Evolutionary conservation across 345 rosid species (phyloP).

Genomic region (Rhizophora mangle): DNA sequence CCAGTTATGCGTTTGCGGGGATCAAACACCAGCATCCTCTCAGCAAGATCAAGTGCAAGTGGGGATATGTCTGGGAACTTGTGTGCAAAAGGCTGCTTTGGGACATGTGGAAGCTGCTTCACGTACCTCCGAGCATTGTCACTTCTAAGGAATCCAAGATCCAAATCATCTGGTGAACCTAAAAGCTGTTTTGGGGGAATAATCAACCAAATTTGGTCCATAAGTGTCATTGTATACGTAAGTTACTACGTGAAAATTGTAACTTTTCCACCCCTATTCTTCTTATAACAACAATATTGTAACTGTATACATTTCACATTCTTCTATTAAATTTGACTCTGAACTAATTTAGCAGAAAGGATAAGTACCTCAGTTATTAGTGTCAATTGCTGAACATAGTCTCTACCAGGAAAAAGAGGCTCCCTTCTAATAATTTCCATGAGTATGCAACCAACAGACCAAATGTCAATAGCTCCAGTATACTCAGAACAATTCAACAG

Average conservation of each 20-base stretch:
- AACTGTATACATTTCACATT: not conserved
- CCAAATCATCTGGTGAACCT: constrained; percentile 85
- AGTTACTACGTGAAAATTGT: not conserved
- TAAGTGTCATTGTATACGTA: not conserved
- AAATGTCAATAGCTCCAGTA: constrained; percentile 78
- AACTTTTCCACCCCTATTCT: constrained; percentile 5
- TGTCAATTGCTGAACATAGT: constrained; percentile 75
- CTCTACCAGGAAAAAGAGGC: constrained; percentile 83
- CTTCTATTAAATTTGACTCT: not conserved
- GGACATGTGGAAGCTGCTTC: constrained; percentile 69
- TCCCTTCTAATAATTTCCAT: constrained; percentile 75
- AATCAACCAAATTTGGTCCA: not conserved
- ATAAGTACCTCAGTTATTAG: constrained; percentile 73
- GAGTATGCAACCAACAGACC: constrained; percentile 96
- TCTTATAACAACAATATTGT: not conserved
- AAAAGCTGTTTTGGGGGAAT: constrained; percentile 41
- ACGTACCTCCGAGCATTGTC: constrained; percentile 76
- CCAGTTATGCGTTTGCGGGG: constrained; percentile 85
- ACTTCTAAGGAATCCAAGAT: constrained; percentile 77
- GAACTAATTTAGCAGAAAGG: not conserved
- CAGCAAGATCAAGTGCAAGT: constrained; percentile 73
- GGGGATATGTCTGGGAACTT: constrained; percentile 64
- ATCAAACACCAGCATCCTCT: constrained; percentile 80
- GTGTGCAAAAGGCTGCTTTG: constrained; percentile 61
- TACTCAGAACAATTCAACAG: constrained; percentile 71